These are phyloP conservation scores for Bryum argenteum DNA, from an alignment of 225 moss, liverwort and hornwort species.

Conservation along the genomic window DNA sequence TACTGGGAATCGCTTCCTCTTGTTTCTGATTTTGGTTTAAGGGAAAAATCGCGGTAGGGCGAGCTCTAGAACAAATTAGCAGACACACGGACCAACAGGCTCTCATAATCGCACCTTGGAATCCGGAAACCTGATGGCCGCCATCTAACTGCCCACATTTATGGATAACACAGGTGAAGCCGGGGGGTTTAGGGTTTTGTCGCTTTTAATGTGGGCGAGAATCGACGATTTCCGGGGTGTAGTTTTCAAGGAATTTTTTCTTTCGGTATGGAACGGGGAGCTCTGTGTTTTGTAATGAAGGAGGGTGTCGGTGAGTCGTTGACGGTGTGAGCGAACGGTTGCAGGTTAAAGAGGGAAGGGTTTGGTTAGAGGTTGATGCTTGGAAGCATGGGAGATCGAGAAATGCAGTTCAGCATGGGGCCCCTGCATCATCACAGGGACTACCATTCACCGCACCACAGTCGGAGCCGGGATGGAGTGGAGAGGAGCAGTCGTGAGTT, in stretches of 20 bases:
- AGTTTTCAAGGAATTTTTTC: neutral
- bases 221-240: slow-evolving; percentile 14
- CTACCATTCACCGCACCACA: slow-evolving; percentile 59
- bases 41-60: neutral
- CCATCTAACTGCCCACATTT: slow-evolving; percentile 22
- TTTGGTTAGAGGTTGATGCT: slow-evolving; percentile 31
- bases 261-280: slow-evolving; percentile 16
- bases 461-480: slow-evolving; percentile 61
- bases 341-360: slow-evolving; percentile 41
- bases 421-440: slow-evolving; percentile 59
- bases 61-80: slow-evolving; percentile 3
- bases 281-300: slow-evolving; percentile 25
- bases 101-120: slow-evolving; percentile 7
- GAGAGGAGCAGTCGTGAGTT: slow-evolving; percentile 70
- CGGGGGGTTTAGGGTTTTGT: slow-evolving; percentile 6
- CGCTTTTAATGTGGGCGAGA: slow-evolving; percentile 6
- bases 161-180: slow-evolving; percentile 12
- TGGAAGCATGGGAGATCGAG: slow-evolving; percentile 59
- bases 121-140: neutral
- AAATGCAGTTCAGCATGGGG: slow-evolving; percentile 56
- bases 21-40: neutral
- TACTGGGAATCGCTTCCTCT: slow-evolving; percentile 14
- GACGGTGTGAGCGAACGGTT: slow-evolving; percentile 35
- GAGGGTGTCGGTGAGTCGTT: slow-evolving; percentile 31
- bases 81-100: neutral